Percentiles rank a stretch among this genome's conserved stretches.
Conservation (phyloP, 768 basidiomycete species). For the Thelephora aurantiotincta region DNA sequence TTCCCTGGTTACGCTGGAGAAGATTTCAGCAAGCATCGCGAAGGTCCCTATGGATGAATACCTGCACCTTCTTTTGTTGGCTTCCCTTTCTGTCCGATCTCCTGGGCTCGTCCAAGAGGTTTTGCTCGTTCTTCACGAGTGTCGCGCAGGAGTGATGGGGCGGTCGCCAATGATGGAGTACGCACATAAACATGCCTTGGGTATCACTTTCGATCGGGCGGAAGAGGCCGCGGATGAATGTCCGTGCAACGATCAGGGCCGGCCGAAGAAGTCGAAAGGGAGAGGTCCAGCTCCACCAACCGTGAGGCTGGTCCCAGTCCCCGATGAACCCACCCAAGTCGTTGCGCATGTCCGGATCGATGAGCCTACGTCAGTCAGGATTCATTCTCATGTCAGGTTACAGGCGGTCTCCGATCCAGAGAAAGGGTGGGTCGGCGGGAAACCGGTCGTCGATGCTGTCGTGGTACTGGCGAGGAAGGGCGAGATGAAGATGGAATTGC, state of each 20-base stretch:
- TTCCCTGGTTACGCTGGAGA: constrained; percentile 44
- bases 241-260: constrained; percentile 50
- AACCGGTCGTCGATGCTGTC: constrained; percentile 41
- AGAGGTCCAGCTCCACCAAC: constrained; percentile 28
- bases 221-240: constrained; percentile 57
- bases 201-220: constrained; percentile 45
- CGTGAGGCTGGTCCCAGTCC: constrained; percentile 23
- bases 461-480: constrained; percentile 39
- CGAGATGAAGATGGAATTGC: constrained; percentile 36
- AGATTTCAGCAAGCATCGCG: constrained; percentile 31
- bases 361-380: constrained; percentile 28
- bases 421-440: constrained; percentile 27
- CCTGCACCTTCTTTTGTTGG: constrained; percentile 36
- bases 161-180: constrained; percentile 22
- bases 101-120: constrained; percentile 42
- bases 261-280: constrained; percentile 20
- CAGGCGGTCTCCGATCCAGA: constrained; percentile 42
- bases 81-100: constrained; percentile 36
- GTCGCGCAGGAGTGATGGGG: constrained; percentile 15
- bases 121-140: constrained; percentile 44
- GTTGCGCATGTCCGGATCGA: constrained; percentile 45
- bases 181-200: constrained; percentile 39
- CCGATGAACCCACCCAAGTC: constrained; percentile 24
- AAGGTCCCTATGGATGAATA: constrained; percentile 27
- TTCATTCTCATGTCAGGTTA: constrained; percentile 56